phyloP scores from a whole-genome alignment of 371 early-diverging fungal genomes.

The Syncephalastrum monosporum region DNA sequence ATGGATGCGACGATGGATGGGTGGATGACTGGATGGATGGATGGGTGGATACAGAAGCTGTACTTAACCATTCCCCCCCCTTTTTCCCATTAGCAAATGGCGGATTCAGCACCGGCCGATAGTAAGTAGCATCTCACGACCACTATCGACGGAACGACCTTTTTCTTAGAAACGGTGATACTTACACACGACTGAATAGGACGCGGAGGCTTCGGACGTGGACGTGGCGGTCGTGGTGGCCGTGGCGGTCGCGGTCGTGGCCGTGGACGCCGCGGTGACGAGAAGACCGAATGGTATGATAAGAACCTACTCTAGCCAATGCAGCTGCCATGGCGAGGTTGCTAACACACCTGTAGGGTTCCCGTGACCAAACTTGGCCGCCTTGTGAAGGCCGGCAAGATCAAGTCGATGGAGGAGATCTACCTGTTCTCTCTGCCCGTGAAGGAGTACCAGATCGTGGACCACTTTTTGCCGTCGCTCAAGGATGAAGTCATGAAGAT shows the following conservation, averaged over 20 bases:
- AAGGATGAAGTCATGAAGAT: slow-evolving; percentile 99
- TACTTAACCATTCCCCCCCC: slow-evolving; percentile 1
- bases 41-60: slow-evolving; percentile 7
- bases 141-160: background rate
- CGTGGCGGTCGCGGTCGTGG: slow-evolving; percentile 79
- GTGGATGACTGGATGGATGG: slow-evolving; percentile 15
- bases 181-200: slow-evolving; percentile 24
- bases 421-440: slow-evolving; percentile 98
- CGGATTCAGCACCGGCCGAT: slow-evolving; percentile 81
- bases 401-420: slow-evolving; percentile 94
- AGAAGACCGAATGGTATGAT: slow-evolving; percentile 79
- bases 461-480: slow-evolving; percentile 94
- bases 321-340: background rate
- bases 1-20: slow-evolving; percentile 9
- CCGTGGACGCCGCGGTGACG: slow-evolving; percentile 84
- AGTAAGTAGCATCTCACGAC: slow-evolving; percentile 35
- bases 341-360: slow-evolving; percentile 45
- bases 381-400: slow-evolving; percentile 93
- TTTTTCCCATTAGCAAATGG: slow-evolving; percentile 54
- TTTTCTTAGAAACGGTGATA: background rate
- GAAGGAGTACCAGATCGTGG: slow-evolving; percentile 99
- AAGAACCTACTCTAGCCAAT: background rate
- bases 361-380: slow-evolving; percentile 98
- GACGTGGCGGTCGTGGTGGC: slow-evolving; percentile 78
- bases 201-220: slow-evolving; percentile 85